phyloP scores from a whole-genome alignment of 1,284 basidiomycete species.

The Cutaneotrichosporon cutaneum region DNA sequence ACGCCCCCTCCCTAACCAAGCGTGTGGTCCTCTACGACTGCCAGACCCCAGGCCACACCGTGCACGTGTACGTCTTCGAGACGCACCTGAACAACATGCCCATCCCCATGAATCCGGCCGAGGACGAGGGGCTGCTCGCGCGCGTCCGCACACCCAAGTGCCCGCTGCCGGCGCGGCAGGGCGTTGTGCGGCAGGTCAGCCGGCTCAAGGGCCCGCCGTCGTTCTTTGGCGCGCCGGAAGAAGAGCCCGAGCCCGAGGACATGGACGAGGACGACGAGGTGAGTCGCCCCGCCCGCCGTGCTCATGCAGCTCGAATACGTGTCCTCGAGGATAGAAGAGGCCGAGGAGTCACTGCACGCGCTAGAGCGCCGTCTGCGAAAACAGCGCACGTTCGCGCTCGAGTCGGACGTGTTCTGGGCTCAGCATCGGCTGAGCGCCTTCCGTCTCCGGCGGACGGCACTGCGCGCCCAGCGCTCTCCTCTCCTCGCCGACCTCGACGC shows the following conservation, averaged over 20 bases:
- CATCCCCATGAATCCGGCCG: not conserved
- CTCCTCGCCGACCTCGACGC: not conserved
- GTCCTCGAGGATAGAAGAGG: not conserved
- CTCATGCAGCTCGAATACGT: not conserved
- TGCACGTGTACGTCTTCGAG: conserved; percentile 3
- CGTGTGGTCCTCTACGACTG: conserved; percentile 4
- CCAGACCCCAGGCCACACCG: not conserved
- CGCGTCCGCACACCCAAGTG: not conserved
- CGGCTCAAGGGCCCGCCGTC: not conserved
- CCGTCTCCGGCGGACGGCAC: not conserved
- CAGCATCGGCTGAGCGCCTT: not conserved
- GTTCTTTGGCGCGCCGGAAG: not conserved
- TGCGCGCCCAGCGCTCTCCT: not conserved
- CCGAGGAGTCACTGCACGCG: not conserved
- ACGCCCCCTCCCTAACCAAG: not conserved
- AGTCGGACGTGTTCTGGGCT: not conserved
- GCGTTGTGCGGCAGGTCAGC: not conserved
- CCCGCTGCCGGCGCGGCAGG: not conserved
- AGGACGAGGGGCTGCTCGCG: not conserved
- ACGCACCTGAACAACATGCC: not conserved
- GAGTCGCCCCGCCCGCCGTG: not conserved
- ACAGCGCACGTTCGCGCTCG: not conserved
- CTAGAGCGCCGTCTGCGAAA: not conserved
- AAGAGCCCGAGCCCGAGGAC: not conserved
- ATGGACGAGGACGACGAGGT: not conserved